A percentile compares a stretch with the other conserved stretches of the same genome.
Conservation (phyloP, 2,329 filamentous ascomycete genomes). For the Aureobasidium vineae region DNA sequence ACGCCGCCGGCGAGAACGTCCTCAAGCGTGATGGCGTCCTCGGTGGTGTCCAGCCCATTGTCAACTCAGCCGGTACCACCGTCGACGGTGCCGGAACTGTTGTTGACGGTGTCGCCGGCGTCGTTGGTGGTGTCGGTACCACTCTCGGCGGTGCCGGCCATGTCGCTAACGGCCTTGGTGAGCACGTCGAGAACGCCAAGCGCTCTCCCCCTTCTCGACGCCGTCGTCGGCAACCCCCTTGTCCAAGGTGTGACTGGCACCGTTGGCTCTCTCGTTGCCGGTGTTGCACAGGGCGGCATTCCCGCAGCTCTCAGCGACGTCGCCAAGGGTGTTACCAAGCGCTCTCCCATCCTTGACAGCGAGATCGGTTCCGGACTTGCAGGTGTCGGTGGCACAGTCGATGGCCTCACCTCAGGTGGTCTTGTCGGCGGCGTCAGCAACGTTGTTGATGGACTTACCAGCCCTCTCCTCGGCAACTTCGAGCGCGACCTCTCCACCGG, state of each 20-base stretch:
- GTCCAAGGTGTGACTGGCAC: background rate
- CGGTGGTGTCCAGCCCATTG: background rate
- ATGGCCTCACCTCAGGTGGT: background rate
- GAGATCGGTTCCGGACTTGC: background rate
- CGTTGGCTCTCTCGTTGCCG: background rate
- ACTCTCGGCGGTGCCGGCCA: background rate
- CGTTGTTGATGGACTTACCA: background rate
- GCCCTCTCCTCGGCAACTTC: background rate
- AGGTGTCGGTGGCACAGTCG: background rate
- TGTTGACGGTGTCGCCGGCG: background rate
- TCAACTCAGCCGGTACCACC: background rate
- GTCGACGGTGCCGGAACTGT: background rate
- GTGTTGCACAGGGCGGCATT: background rate
- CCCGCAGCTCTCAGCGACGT: background rate
- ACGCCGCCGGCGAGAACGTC: background rate
- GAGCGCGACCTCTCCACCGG: background rate
- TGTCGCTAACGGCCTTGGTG: background rate
- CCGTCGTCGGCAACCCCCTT: background rate
- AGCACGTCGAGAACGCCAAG: conserved; percentile 14
- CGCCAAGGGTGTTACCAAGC: background rate
- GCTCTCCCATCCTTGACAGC: conserved; percentile 1
- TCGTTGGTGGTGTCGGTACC: background rate
- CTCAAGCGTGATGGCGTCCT: background rate
- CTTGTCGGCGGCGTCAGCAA: background rate
- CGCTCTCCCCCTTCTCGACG: conserved; percentile 9